Evolutionary conservation across 257 asterid species (phyloP).

Genomic region (Solanum chaucha): DNA sequence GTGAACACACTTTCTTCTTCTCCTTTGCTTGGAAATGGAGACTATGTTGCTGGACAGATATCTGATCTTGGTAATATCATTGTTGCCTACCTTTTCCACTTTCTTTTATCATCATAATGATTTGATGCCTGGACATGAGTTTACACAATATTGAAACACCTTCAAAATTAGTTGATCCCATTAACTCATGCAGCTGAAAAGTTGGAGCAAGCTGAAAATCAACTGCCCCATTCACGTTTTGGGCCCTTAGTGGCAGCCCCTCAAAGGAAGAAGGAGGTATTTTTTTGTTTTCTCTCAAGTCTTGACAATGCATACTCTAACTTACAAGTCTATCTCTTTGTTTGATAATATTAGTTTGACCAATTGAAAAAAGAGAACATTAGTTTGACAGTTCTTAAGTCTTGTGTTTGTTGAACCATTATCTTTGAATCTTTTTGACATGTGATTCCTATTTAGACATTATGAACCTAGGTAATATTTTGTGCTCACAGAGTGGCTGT

Average conservation of each 20-base stretch:
- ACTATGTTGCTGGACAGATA: slow-evolving; percentile 96
- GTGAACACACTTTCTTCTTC: slow-evolving; percentile 97
- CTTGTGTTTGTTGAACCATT: background rate
- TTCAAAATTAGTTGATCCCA: background rate
- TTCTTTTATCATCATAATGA: background rate
- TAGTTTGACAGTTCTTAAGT: background rate
- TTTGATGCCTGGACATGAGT: background rate
- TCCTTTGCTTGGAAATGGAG: slow-evolving; percentile 97
- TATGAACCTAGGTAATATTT: background rate
- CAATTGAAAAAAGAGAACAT: background rate
- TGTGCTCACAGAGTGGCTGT: background rate
- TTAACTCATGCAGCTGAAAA: slow-evolving; percentile 68
- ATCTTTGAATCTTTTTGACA: background rate
- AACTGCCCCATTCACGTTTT: slow-evolving; percentile 76
- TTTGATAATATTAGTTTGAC: background rate
- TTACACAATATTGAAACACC: background rate
- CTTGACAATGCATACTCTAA: background rate
- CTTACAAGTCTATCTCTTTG: background rate
- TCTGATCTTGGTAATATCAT: slow-evolving; percentile 71
- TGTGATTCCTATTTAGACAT: background rate
- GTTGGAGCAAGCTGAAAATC: slow-evolving; percentile 97
- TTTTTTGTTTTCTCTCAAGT: background rate
- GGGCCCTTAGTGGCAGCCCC: slow-evolving; percentile 64
- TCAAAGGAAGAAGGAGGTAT: slow-evolving; percentile 89
- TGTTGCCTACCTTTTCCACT: background rate